Conservation (phyloP, 2,329 filamentous ascomycete species). For the Fusarium veterinarium region DNA sequence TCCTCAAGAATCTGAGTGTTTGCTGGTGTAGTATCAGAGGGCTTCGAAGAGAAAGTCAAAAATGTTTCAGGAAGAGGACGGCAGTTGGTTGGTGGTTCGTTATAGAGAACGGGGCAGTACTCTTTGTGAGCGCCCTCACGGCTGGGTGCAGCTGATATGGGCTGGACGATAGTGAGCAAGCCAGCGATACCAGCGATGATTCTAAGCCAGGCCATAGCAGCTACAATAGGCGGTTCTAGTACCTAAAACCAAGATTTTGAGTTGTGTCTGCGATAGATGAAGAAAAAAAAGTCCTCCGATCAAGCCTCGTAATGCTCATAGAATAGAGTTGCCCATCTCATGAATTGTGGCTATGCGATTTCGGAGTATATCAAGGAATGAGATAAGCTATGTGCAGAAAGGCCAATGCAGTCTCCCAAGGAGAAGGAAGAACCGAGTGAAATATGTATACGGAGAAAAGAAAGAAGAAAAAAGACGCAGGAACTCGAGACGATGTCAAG, state of each 20-base stretch:
- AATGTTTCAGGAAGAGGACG: constrained; percentile 39
- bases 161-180: constrained; percentile 6
- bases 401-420: background rate
- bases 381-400: constrained; percentile 15
- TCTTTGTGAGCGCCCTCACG: constrained; percentile 8
- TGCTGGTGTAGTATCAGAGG: constrained; percentile 6
- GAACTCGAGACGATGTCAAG: background rate
- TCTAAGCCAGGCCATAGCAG: constrained; percentile 32
- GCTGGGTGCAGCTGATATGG: constrained; percentile 28
- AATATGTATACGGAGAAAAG: background rate
- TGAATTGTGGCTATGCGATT: constrained; percentile 25
- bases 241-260: background rate
- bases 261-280: background rate
- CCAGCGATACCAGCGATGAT: constrained; percentile 19
- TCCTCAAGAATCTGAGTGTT: constrained; percentile 55
- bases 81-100: constrained; percentile 30
- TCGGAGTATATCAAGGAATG: constrained; percentile 12
- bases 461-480: constrained; percentile 6
- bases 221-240: too few relatives aligned
- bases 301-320: constrained; percentile 27
- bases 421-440: background rate
- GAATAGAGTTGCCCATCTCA: constrained; percentile 31
- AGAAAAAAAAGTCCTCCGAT: background rate
- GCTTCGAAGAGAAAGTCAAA: constrained; percentile 27
- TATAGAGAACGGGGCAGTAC: constrained; percentile 42